Evolutionary conservation across 2,329 filamentous ascomycete genomes (phyloP).

Genomic region (Fonsecaea multimorphosa): DNA sequence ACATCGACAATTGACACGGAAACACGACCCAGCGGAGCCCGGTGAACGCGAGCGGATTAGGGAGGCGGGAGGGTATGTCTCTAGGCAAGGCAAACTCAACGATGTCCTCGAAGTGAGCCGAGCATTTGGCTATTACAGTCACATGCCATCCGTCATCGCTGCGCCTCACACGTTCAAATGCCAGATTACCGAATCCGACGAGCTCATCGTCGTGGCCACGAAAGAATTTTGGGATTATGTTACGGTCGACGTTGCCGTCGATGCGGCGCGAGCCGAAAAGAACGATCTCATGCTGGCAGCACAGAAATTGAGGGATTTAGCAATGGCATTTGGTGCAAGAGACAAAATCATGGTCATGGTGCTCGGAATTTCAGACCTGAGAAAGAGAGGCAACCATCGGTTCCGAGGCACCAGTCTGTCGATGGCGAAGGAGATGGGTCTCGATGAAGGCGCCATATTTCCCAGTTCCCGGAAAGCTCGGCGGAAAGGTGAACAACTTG

Average conservation of each 20-base stretch:
- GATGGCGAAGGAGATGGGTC: slow-evolving; percentile 75
- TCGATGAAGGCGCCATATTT: slow-evolving; percentile 65
- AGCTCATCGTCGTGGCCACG: slow-evolving; percentile 90
- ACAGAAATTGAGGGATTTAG: slow-evolving; percentile 91
- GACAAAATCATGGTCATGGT: slow-evolving; percentile 99
- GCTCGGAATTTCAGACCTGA: slow-evolving; percentile 88
- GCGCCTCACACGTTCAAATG: slow-evolving; percentile 82
- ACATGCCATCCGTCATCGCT: slow-evolving; percentile 92
- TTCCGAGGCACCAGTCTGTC: slow-evolving; percentile 83
- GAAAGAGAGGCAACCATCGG: slow-evolving; percentile 78
- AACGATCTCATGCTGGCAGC: slow-evolving; percentile 92
- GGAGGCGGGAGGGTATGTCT: slow-evolving; percentile 94
- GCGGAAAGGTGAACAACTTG: slow-evolving; percentile 54
- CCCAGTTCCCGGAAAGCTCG: slow-evolving; percentile 69
- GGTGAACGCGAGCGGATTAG: slow-evolving; percentile 85
- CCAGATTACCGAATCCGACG: slow-evolving; percentile 83
- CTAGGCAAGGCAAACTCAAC: slow-evolving; percentile 90
- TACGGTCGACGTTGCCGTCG: slow-evolving; percentile 85
- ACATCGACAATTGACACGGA: slow-evolving; percentile 81
- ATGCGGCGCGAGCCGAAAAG: slow-evolving; percentile 85
- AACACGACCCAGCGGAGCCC: slow-evolving; percentile 90
- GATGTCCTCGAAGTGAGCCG: slow-evolving; percentile 89
- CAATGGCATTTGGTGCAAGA: slow-evolving; percentile 91
- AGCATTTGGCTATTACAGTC: slow-evolving; percentile 91
- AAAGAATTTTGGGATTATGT: slow-evolving; percentile 95